These are phyloP conservation scores for Penicillium sp. DNA, from an alignment of 2,329 filamentous ascomycete species.

Conservation along the genomic window DNA sequence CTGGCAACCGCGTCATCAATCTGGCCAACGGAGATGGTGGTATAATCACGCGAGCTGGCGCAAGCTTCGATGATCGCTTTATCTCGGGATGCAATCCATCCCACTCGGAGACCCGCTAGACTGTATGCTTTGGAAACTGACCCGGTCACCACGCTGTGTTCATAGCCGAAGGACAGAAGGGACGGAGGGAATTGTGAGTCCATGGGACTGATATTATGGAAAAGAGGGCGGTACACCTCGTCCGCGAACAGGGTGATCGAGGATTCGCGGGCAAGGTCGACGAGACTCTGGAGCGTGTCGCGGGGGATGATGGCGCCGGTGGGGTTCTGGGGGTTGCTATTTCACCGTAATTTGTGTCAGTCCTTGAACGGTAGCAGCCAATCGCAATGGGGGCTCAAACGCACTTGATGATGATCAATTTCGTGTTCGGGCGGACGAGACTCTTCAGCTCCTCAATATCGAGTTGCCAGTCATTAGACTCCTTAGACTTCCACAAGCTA, in stretches of 20 bases:
- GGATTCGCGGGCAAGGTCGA: constrained; percentile 63
- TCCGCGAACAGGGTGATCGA: constrained; percentile 71
- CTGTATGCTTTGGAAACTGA: constrained; percentile 86
- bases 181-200: constrained; percentile 65
- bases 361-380: not conserved
- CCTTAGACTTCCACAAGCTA: constrained; percentile 71
- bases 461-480: constrained; percentile 66
- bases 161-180: constrained; percentile 70
- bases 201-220: constrained; percentile 65
- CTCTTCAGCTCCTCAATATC: constrained; percentile 66
- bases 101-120: constrained; percentile 76
- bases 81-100: constrained; percentile 76
- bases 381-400: not conserved
- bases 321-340: constrained; percentile 73
- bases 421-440: constrained; percentile 57
- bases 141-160: constrained; percentile 70
- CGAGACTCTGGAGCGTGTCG: constrained; percentile 60
- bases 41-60: constrained; percentile 73
- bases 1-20: constrained; percentile 77
- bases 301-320: constrained; percentile 67
- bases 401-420: constrained; percentile 64
- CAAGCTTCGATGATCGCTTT: constrained; percentile 63
- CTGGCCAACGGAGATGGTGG: constrained; percentile 81
- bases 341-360: not conserved
- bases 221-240: constrained; percentile 83